Base-by-base conservation (phyloP, 2,329 filamentous ascomycete genomes). In the Fusarium nygamai region DNA sequence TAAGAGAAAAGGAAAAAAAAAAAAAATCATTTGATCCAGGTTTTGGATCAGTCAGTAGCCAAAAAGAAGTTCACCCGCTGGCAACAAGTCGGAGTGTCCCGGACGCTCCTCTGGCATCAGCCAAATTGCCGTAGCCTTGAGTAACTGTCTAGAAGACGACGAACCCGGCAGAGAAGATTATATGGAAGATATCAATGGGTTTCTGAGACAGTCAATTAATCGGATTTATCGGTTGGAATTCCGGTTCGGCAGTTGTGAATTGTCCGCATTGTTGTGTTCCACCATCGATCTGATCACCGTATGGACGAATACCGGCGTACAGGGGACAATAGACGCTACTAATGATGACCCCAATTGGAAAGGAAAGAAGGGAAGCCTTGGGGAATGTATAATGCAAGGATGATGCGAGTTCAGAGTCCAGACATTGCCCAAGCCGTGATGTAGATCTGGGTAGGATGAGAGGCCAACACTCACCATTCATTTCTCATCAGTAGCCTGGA, bases 101-200 rank as follows among this genome's bases (percentile, higher is more conserved):
- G 3, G 27, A 2, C 6, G 6, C 3, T 16, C 13, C 24, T 39
- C 10, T 41, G 27, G 11, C 16, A 31, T 41, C 36, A 29, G 22
- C 8, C 20, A 20, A 6, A 39, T 19, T n/a, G 14, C 6, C 2
- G 6, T 13, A 17, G 8, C 19, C 2, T 22, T 10, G 24, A 17
- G 13, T 10, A 38, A 54, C 34, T 13, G 33, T 3, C 19, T 29
- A 2, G 6, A 24, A 20, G 13, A 6, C 2, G 38, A n/a, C 1
- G 19, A 47, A 14, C 1, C 16, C 1, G 8, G 1, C 2, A 16
- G 5, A 1, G 19, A 13, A n/a, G 6, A 48, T 14, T 4, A 8
- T 3, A 31, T 1, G 6, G 17, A 34, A n/a, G 8, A 24, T 2
- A 8, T 0, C 1, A 2, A 29, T 8, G 1, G 1, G 5, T 13